Percentiles rank a stretch among this genome's conserved stretches.
These are phyloP conservation scores for Candida suzukii DNA, from an alignment of 805 yeast species.

Conservation along the genomic window DNA sequence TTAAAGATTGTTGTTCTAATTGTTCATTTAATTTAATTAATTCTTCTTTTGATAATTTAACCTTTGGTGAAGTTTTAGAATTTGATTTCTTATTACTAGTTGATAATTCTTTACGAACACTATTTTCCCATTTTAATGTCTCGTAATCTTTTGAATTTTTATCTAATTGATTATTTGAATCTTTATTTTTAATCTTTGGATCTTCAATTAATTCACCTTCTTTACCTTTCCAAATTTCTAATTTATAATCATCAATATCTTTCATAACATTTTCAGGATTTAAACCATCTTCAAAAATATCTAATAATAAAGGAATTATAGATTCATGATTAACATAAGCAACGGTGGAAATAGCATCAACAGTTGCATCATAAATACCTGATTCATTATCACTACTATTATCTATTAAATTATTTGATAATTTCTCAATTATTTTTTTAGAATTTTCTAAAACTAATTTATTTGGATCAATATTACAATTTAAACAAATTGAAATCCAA, in stretches of 20 bases:
- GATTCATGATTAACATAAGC: constrained; percentile 55
- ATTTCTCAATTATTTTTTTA: constrained; percentile 17
- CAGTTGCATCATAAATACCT: constrained; percentile 45
- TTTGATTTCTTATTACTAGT: constrained; percentile 31
- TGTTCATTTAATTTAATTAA: constrained; percentile 56
- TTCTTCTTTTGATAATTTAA: constrained; percentile 74
- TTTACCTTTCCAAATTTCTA: constrained; percentile 58
- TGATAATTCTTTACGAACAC: constrained; percentile 67
- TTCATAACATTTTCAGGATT: constrained; percentile 24
- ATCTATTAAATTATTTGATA: constrained; percentile 9
- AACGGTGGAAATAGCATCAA: constrained; percentile 38
- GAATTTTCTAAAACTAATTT: constrained; percentile 31
- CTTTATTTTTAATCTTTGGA: constrained; percentile 26
- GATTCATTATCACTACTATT: constrained; percentile 24
- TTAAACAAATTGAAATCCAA: constrained; percentile 74
- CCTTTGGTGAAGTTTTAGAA: too few relatives aligned
- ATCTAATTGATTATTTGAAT: constrained; percentile 41
- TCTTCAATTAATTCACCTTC: constrained; percentile 65
- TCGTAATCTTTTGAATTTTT: constrained; percentile 82
- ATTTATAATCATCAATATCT: constrained; percentile 39
- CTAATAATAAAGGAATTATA: constrained; percentile 44
- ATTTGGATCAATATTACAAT: constrained; percentile 60
- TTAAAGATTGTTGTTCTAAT: constrained; percentile 49
- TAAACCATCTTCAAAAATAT: constrained; percentile 37
- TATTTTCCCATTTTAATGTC: constrained; percentile 84